phyloP scores from a whole-genome alignment of 352 stramenopile species.

The Globisporangium canariense region DNA sequence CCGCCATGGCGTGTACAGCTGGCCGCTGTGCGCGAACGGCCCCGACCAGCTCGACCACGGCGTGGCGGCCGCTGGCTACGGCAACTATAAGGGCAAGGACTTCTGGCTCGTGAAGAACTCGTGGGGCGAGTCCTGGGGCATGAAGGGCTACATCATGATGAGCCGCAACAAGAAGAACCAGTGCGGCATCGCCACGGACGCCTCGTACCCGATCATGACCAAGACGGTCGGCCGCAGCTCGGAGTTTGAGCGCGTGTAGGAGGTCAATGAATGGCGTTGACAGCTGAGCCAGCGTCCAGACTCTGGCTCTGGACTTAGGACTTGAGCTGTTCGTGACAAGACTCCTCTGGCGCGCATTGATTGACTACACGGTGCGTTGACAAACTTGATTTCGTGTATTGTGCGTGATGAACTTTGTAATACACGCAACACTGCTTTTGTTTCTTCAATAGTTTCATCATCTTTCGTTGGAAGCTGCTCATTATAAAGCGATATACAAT shows the following conservation, averaged over 20 bases:
- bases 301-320: background rate
- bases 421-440: slow-evolving; percentile 1
- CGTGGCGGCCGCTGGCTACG: slow-evolving; percentile 93
- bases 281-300: background rate
- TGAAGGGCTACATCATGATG: slow-evolving; percentile 88
- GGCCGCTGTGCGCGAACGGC: slow-evolving; percentile 31
- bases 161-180: slow-evolving; percentile 86
- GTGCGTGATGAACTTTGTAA: slow-evolving; percentile 1
- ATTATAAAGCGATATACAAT: slow-evolving; percentile 9
- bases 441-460: background rate
- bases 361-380: background rate
- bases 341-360: background rate
- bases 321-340: background rate
- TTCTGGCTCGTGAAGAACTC: slow-evolving; percentile 96
- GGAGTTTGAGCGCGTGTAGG: slow-evolving; percentile 5
- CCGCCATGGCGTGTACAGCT: slow-evolving; percentile 61
- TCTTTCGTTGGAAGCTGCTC: slow-evolving; percentile 4
- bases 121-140: slow-evolving; percentile 87
- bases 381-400: background rate
- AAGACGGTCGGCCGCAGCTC: slow-evolving; percentile 18
- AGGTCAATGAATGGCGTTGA: background rate
- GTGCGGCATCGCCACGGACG: slow-evolving; percentile 91
- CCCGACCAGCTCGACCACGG: slow-evolving; percentile 90
- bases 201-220: slow-evolving; percentile 65
- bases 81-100: slow-evolving; percentile 79